A percentile compares a stretch with the other conserved stretches of the same genome.
These are phyloP conservation scores for Coemansia sp. DNA, from an alignment of 192 early-diverging fungal species.

Conservation along the genomic window DNA sequence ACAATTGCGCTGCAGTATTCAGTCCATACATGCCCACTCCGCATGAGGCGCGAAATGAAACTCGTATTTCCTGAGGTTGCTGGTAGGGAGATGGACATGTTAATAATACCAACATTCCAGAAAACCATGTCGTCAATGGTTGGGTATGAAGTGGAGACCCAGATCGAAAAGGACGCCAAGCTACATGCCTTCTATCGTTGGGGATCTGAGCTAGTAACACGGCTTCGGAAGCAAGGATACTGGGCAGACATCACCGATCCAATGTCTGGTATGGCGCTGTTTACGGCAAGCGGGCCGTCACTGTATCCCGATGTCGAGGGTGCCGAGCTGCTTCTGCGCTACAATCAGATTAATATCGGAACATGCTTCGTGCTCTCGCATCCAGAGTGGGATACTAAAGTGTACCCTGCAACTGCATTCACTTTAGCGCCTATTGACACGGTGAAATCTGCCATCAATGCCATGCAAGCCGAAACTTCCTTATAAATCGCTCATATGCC, in stretches of 20 bases:
- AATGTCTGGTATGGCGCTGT: slow-evolving; percentile 74
- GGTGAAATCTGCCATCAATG: slow-evolving; percentile 29
- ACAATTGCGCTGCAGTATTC: slow-evolving; percentile 41
- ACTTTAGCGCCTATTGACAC: slow-evolving; percentile 70
- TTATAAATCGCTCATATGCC: neutral
- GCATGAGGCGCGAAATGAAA: slow-evolving; percentile 68
- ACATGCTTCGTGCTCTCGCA: slow-evolving; percentile 85
- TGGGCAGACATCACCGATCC: slow-evolving; percentile 95
- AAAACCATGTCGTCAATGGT: slow-evolving; percentile 76
- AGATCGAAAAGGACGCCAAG: slow-evolving; percentile 80
- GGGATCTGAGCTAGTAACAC: slow-evolving; percentile 62
- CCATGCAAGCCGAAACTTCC: slow-evolving; percentile 13
- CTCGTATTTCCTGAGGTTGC: slow-evolving; percentile 69
- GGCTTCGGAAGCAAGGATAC: slow-evolving; percentile 61
- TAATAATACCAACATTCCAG: slow-evolving; percentile 85
- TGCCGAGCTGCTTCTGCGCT: slow-evolving; percentile 72
- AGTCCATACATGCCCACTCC: slow-evolving; percentile 49
- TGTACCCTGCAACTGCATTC: slow-evolving; percentile 89
- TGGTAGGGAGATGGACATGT: slow-evolving; percentile 52
- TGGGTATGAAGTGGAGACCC: slow-evolving; percentile 66
- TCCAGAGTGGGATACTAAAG: slow-evolving; percentile 86
- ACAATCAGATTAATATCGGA: slow-evolving; percentile 75
- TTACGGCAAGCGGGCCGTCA: slow-evolving; percentile 68
- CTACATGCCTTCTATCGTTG: slow-evolving; percentile 82
- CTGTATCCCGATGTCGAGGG: slow-evolving; percentile 92